Evolutionary conservation across 2,329 filamentous ascomycete genomes (phyloP).

Genomic region (Epicoccum nigrum): DNA sequence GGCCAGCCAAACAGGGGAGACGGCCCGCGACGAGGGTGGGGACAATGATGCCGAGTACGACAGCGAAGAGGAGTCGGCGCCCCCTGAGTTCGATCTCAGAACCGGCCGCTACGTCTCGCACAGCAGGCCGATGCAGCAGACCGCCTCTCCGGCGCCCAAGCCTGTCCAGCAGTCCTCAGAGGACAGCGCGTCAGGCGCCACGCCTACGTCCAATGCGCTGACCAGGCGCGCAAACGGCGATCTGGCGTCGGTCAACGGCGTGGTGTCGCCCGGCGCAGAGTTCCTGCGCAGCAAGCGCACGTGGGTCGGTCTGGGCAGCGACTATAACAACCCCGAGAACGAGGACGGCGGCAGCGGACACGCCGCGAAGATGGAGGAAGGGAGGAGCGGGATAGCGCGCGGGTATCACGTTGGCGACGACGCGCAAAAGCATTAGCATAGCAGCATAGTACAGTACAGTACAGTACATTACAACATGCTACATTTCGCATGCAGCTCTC

Average conservation of each 20-base stretch:
- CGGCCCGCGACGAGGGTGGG: slow-evolving; percentile 13
- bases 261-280: slow-evolving; percentile 90
- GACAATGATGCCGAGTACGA: slow-evolving; percentile 59
- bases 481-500: background rate
- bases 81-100: slow-evolving; percentile 89
- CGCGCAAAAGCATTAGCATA: slow-evolving; percentile 20
- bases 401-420: slow-evolving; percentile 79
- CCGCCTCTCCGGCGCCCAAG: background rate
- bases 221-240: slow-evolving; percentile 71
- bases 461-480: background rate
- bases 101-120: slow-evolving; percentile 83
- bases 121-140: slow-evolving; percentile 70
- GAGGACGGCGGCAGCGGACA: slow-evolving; percentile 63
- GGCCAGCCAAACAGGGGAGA: slow-evolving; percentile 9
- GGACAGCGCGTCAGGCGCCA: slow-evolving; percentile 3
- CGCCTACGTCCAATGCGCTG: slow-evolving; percentile 59
- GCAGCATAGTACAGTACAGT: background rate
- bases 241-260: slow-evolving; percentile 79
- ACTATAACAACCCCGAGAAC: slow-evolving; percentile 65
- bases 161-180: background rate
- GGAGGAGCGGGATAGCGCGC: slow-evolving; percentile 83
- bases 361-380: slow-evolving; percentile 78
- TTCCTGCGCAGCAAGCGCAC: slow-evolving; percentile 81
- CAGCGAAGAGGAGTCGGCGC: slow-evolving; percentile 70
- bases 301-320: slow-evolving; percentile 90